These are phyloP conservation scores for Boletus smithii DNA, from an alignment of 1,284 basidiomycete species.

Conservation along the genomic window DNA sequence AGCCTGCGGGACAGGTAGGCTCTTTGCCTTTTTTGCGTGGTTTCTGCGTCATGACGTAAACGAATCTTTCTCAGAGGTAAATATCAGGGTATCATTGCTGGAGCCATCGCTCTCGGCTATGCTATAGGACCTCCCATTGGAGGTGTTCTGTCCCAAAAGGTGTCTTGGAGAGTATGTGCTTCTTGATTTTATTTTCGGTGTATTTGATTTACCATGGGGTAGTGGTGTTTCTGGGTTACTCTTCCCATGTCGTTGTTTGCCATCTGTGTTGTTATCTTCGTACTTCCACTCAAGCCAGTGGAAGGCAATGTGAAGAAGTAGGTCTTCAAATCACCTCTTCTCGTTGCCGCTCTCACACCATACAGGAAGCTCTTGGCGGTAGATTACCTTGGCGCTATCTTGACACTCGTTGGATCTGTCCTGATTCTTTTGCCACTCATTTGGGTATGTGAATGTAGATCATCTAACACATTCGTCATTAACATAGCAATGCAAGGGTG, in stretches of 20 bases:
- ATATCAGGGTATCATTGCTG: constrained; percentile 62
- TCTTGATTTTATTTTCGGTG: background rate
- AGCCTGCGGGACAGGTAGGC: constrained; percentile 55
- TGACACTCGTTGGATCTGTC: constrained; percentile 61
- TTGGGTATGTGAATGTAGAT: constrained; percentile 48
- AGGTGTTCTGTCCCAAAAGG: constrained; percentile 54
- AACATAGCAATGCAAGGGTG: constrained; percentile 44
- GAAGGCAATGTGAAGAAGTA: constrained; percentile 52
- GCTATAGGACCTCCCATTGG: constrained; percentile 58
- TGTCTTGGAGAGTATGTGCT: constrained; percentile 55
- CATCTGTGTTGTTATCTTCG: constrained; percentile 53
- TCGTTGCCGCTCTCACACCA: background rate
- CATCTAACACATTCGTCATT: background rate
- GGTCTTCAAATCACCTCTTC: constrained; percentile 2
- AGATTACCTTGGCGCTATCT: constrained; percentile 60
- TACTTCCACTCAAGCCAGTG: constrained; percentile 66
- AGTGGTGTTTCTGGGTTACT: constrained; percentile 69
- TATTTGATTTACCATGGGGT: background rate
- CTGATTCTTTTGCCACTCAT: constrained; percentile 68
- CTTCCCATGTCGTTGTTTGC: constrained; percentile 56
- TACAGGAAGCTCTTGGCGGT: constrained; percentile 61
- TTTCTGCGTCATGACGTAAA: background rate
- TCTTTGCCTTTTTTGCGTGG: background rate
- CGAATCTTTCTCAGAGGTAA: constrained; percentile 44
- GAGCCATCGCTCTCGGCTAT: constrained; percentile 43